These are phyloP conservation scores for Sporisorium graminicola DNA, from an alignment of 1,284 basidiomycete species.

Conservation along the genomic window DNA sequence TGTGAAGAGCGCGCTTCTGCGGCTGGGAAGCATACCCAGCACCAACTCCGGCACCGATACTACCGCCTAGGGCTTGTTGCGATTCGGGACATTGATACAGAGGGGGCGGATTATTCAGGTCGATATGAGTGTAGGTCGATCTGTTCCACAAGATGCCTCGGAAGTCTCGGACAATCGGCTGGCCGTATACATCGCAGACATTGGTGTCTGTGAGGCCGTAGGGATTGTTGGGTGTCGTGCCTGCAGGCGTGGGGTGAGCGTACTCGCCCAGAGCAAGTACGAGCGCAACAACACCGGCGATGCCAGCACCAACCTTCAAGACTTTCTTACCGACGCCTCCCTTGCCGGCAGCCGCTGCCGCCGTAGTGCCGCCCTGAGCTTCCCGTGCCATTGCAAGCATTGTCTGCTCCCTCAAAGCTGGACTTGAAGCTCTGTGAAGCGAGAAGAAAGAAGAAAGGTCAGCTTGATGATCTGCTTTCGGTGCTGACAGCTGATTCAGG, in stretches of 20 bases:
- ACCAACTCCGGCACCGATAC: background rate
- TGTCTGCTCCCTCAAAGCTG: constrained; percentile 19
- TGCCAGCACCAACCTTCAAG: constrained; percentile 2
- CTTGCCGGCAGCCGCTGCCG: background rate
- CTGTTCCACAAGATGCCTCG: constrained; percentile 33
- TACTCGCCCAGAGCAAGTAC: constrained; percentile 11
- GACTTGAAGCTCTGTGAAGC: constrained; percentile 14
- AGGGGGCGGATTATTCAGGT: constrained; percentile 15
- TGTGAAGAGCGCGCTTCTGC: constrained; percentile 20
- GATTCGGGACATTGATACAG: constrained; percentile 18
- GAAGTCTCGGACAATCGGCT: constrained; percentile 29
- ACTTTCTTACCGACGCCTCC: background rate
- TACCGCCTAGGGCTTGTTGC: background rate
- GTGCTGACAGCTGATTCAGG: background rate
- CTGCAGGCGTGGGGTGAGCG: constrained; percentile 25
- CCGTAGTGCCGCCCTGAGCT: background rate
- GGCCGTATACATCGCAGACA: constrained; percentile 20
- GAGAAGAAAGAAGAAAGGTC: background rate
- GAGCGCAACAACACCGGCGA: constrained; percentile 8
- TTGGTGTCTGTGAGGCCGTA: constrained; percentile 21
- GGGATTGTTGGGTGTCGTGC: constrained; percentile 31
- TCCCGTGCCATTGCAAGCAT: constrained; percentile 7
- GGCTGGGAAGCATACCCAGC: background rate
- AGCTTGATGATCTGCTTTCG: background rate
- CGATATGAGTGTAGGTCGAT: constrained; percentile 28